These are phyloP conservation scores for Suhomyces ambrosiae DNA, from an alignment of 1,139 yeast genomes.

Conservation along the genomic window DNA sequence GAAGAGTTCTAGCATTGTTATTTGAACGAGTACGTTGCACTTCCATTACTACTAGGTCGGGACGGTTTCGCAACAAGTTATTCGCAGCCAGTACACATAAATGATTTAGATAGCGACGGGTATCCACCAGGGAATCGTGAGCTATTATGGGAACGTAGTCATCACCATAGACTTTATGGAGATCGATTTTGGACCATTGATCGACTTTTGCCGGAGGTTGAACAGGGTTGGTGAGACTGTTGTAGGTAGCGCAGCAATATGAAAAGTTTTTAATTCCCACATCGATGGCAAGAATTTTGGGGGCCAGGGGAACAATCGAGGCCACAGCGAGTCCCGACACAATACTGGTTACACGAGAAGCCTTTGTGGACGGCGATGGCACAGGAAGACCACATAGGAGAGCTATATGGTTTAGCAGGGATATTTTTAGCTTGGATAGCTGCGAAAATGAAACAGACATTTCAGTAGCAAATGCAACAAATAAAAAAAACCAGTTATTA, in stretches of 20 bases:
- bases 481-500: too few species aligned
- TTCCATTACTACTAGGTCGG: slow-evolving; percentile 36
- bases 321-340: slow-evolving; percentile 23
- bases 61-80: slow-evolving; percentile 17
- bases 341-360: slow-evolving; percentile 28
- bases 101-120: slow-evolving; percentile 30
- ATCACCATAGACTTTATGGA: slow-evolving; percentile 24
- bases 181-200: slow-evolving; percentile 36
- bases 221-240: slow-evolving; percentile 13
- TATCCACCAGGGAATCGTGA: slow-evolving; percentile 23
- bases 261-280: slow-evolving; percentile 47
- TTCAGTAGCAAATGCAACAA: background rate
- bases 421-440: slow-evolving; percentile 17
- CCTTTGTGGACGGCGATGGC: slow-evolving; percentile 29
- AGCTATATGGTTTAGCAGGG: slow-evolving; percentile 34
- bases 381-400: slow-evolving; percentile 37
- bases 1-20: slow-evolving; percentile 37
- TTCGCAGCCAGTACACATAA: slow-evolving; percentile 25
- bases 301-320: slow-evolving; percentile 14
- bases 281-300: slow-evolving; percentile 34
- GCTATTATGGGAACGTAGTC: slow-evolving; percentile 17
- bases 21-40: slow-evolving; percentile 44
- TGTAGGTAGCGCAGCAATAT: slow-evolving; percentile 30
- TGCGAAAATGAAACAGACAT: slow-evolving; percentile 2
- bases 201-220: slow-evolving; percentile 11